Conservation (phyloP, 2,329 filamentous ascomycete species). For the Pseudogymnoascus sp. region DNA sequence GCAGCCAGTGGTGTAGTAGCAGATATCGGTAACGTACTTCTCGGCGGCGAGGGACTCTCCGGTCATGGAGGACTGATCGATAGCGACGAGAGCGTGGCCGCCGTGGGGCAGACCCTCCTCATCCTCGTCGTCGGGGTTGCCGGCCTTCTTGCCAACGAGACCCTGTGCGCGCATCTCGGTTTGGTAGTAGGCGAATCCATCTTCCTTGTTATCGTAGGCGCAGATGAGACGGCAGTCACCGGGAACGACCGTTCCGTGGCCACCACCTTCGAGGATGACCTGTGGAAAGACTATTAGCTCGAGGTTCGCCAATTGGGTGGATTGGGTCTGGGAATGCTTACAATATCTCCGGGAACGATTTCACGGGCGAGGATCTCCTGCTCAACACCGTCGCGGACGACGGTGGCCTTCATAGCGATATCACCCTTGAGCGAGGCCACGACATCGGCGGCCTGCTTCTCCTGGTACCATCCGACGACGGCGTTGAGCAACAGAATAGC, state of each 20-base stretch:
- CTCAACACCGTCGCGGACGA: constrained; percentile 59
- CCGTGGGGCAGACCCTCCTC: constrained; percentile 47
- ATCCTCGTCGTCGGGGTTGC: constrained; percentile 43
- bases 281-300: constrained; percentile 22
- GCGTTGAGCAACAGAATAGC: constrained; percentile 69
- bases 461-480: constrained; percentile 70
- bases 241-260: constrained; percentile 49
- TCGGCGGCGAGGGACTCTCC: constrained; percentile 72
- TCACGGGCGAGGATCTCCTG: constrained; percentile 64
- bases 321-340: constrained; percentile 33
- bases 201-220: constrained; percentile 54
- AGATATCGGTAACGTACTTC: constrained; percentile 67
- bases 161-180: constrained; percentile 54
- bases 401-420: constrained; percentile 64
- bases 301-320: neutral
- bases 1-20: constrained; percentile 75
- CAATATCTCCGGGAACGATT: constrained; percentile 67
- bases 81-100: constrained; percentile 59
- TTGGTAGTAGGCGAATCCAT: constrained; percentile 59
- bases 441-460: constrained; percentile 72
- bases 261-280: constrained; percentile 66
- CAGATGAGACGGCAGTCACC: constrained; percentile 65
- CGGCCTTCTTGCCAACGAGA: constrained; percentile 46
- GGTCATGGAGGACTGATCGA: constrained; percentile 73
- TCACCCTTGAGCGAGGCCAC: constrained; percentile 68